Evolutionary conservation across 1,139 yeast species (phyloP).

Genomic region (Debaryomycetaceae sp.): DNA sequence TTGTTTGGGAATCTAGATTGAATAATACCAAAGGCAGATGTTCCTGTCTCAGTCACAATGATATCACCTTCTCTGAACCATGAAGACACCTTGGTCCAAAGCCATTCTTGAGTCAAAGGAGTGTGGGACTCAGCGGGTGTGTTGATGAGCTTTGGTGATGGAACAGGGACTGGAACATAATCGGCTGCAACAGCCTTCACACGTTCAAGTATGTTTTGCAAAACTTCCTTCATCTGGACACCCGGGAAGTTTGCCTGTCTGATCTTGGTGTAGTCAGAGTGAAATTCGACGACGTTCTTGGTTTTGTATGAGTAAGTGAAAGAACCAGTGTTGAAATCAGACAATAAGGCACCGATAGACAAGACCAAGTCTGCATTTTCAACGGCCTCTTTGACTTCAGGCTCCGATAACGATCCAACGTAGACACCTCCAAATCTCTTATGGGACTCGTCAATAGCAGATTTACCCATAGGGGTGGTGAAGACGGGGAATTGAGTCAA

Average conservation of each 20-base stretch:
- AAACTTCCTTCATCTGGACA: constrained; percentile 70
- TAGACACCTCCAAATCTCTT: constrained; percentile 84
- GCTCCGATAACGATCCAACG: constrained; percentile 74
- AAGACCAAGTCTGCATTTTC: constrained; percentile 74
- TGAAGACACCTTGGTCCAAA: constrained; percentile 73
- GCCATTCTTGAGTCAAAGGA: constrained; percentile 66
- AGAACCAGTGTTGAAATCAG: constrained; percentile 89
- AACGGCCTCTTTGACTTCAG: constrained; percentile 72
- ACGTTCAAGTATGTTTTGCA: constrained; percentile 43
- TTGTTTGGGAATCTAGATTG: constrained; percentile 74
- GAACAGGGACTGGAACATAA: constrained; percentile 47
- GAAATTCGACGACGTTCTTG: constrained; percentile 79
- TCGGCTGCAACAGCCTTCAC: constrained; percentile 33
- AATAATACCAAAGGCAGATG: constrained; percentile 83
- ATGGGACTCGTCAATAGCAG: constrained; percentile 66
- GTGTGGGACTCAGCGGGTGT: constrained; percentile 25
- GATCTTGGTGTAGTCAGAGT: constrained; percentile 81
- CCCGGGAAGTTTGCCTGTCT: constrained; percentile 74
- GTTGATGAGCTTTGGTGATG: constrained; percentile 35
- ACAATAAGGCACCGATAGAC: constrained; percentile 77
- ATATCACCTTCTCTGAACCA: constrained; percentile 81
- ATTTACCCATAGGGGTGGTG: constrained; percentile 91
- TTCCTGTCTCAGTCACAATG: constrained; percentile 83
- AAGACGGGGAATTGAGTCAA: constrained; percentile 77
- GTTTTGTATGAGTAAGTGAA: constrained; percentile 81